Percentiles rank a stretch among this genome's conserved stretches.
These are phyloP conservation scores for Ophioceras dolichostomum DNA, from an alignment of 2,329 filamentous ascomycete species.

Conservation along the genomic window DNA sequence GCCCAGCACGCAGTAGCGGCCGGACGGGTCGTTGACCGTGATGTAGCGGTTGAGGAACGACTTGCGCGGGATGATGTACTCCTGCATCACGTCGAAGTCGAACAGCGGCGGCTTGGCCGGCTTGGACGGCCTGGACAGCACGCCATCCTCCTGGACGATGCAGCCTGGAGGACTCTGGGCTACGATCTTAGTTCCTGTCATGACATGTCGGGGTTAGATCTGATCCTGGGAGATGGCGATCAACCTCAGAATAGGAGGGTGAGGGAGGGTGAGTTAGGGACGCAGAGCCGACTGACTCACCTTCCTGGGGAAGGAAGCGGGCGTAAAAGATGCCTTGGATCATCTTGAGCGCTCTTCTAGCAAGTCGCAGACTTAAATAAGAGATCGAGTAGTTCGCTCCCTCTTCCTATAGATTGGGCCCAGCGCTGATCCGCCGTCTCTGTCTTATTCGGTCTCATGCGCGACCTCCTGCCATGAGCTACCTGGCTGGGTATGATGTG, in stretches of 20 bases:
- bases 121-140: no score
- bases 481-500: no score
- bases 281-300: no score
- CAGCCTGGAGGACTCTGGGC: slow-evolving; percentile 51
- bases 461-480: no score
- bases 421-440: no score
- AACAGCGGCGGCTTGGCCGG: slow-evolving; percentile 54
- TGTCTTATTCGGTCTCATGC: no score
- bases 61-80: slow-evolving; percentile 90
- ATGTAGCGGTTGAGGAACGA: slow-evolving; percentile 90
- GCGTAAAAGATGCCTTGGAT: slow-evolving; percentile 63
- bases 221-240: no score
- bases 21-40: slow-evolving; percentile 59
- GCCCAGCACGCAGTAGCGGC: slow-evolving; percentile 67
- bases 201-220: slow-evolving; percentile 8
- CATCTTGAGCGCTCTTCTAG: no score
- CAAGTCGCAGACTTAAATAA: no score
- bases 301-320: slow-evolving; percentile 54
- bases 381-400: no score
- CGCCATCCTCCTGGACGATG: slow-evolving; percentile 31
- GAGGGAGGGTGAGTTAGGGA: no score
- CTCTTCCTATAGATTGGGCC: no score
- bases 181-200: slow-evolving; percentile 46
- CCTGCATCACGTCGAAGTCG: slow-evolving; percentile 74
- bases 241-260: slow-evolving; percentile 1